Conservation (phyloP, 148 eudicot genomes). For the Cornus suecica region DNA sequence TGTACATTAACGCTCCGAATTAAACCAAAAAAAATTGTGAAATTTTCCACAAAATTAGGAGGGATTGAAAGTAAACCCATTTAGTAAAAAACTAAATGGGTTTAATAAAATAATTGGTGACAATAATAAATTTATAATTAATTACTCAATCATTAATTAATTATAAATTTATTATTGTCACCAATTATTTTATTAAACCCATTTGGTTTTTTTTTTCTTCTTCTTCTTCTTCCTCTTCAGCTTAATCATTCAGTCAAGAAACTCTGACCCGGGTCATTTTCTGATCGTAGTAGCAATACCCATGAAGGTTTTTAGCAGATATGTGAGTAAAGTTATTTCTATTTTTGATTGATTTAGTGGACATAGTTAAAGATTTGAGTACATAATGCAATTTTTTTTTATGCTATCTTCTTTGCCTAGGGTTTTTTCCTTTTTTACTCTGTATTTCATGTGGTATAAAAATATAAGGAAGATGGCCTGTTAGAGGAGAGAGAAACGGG, state of each 20-base stretch:
- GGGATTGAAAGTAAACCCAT: too few species aligned
- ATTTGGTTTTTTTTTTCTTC: too few species aligned
- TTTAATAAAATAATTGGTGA: background rate
- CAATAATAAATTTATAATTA: slow-evolving; percentile 13
- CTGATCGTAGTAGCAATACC: slow-evolving; percentile 11
- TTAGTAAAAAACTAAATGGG: background rate
- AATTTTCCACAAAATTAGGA: slow-evolving; percentile 7
- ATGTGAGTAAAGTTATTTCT: background rate
- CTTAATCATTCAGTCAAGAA: background rate
- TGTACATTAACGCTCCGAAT: too few species aligned
- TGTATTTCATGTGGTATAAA: too few species aligned
- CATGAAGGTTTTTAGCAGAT: background rate
- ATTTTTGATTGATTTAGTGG: slow-evolving; percentile 12
- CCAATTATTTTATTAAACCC: background rate
- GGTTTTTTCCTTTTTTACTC: too few species aligned
- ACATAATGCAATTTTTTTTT: background rate
- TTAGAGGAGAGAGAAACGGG: too few species aligned
- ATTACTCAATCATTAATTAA: background rate
- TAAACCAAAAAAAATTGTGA: background rate
- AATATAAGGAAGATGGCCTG: too few species aligned
- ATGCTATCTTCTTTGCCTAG: too few species aligned
- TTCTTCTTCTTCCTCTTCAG: background rate
- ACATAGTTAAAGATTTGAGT: slow-evolving; percentile 12
- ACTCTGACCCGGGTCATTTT: slow-evolving; percentile 11
- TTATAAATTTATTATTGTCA: too few species aligned